phyloP scores from a whole-genome alignment of 2,329 filamentous ascomycete species.

The Sclerotinia trifoliorum region DNA sequence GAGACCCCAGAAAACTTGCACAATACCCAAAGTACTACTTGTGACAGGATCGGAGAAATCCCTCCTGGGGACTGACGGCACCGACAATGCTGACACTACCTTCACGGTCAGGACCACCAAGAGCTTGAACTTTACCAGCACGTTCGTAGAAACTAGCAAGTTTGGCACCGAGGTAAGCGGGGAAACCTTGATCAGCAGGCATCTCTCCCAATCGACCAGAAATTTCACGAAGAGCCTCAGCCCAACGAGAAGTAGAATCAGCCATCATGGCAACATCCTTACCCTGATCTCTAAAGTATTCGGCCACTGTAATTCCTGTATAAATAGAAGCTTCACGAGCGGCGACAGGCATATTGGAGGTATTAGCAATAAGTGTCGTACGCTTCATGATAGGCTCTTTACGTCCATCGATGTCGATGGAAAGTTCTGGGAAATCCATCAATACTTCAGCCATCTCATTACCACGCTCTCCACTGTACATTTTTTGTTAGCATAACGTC shows the following conservation, averaged over 20 bases:
- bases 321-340: slow-evolving; percentile 99
- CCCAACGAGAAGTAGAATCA: slow-evolving; percentile 96
- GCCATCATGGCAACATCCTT: slow-evolving; percentile 99
- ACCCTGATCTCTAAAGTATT: slow-evolving; percentile 97
- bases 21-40: slow-evolving; percentile 87
- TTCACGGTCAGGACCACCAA: slow-evolving; percentile 83
- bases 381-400: slow-evolving; percentile 99
- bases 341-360: slow-evolving; percentile 99
- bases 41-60: slow-evolving; percentile 99
- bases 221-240: slow-evolving; percentile 96
- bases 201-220: slow-evolving; percentile 98
- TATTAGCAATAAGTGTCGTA: slow-evolving; percentile 97
- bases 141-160: slow-evolving; percentile 99
- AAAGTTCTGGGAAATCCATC: slow-evolving; percentile 99
- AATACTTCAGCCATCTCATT: slow-evolving; percentile 99
- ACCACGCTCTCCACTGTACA: slow-evolving; percentile 70
- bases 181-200: slow-evolving; percentile 99
- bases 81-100: slow-evolving; percentile 98
- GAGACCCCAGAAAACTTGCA: slow-evolving; percentile 99
- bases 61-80: slow-evolving; percentile 96
- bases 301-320: slow-evolving; percentile 81
- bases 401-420: slow-evolving; percentile 89
- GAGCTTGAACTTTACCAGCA: slow-evolving; percentile 79
- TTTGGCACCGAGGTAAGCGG: slow-evolving; percentile 93
- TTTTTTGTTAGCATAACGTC: background rate